Evolutionary conservation across 345 rosid genomes (phyloP).

Genomic region (Arabidopsis thaliana): DNA sequence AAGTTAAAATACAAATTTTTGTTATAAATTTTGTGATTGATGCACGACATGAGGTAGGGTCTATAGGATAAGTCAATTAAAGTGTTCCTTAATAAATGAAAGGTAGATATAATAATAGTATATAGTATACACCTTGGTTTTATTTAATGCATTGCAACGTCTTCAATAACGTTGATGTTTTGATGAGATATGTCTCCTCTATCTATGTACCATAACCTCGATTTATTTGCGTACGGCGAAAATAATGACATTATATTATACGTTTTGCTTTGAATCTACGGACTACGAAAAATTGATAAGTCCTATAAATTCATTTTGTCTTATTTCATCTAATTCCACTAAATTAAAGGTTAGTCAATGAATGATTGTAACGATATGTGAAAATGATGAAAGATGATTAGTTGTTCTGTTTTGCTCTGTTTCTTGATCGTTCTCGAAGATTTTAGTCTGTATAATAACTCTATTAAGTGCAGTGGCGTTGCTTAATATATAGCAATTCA

Average conservation of each 20-base stretch:
- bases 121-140: constrained; percentile 16
- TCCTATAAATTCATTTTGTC: not conserved
- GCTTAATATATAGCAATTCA: not conserved
- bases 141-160: constrained; percentile 28
- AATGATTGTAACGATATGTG: not conserved
- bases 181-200: constrained; percentile 19
- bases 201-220: not conserved
- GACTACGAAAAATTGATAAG: not conserved
- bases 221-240: not conserved
- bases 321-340: not conserved
- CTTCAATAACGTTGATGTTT: constrained; percentile 16
- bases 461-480: not conserved
- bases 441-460: not conserved
- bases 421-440: constrained; percentile 53
- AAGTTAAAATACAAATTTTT: not conserved
- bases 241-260: not conserved
- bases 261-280: not conserved
- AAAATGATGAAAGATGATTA: not conserved
- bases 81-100: constrained; percentile 22
- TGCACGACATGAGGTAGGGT: constrained; percentile 22
- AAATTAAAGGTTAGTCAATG: not conserved
- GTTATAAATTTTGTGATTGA: not conserved
- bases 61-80: constrained; percentile 24
- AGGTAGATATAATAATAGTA: not conserved
- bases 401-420: constrained; percentile 20